phyloP scores from a whole-genome alignment of 2,329 filamentous ascomycete species.

The Colletotrichum sp. region DNA sequence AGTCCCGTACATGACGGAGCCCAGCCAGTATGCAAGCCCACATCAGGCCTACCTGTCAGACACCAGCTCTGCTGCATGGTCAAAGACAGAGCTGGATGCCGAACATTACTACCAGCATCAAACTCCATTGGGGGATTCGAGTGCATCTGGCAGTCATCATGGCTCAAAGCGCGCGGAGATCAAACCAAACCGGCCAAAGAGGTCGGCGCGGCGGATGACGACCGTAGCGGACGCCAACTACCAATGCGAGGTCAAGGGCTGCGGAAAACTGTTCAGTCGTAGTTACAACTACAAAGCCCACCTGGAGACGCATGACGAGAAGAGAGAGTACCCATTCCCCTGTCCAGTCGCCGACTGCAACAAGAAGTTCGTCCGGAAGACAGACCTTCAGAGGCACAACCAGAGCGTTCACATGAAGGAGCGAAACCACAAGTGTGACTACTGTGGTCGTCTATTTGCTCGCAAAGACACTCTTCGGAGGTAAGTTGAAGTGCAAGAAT shows the following conservation, averaged over 20 bases:
- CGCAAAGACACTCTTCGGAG: conserved; percentile 84
- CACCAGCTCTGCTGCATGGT: conserved; percentile 35
- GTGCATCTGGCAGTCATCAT: conserved; percentile 23
- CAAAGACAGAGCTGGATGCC: conserved; percentile 40
- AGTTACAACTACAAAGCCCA: conserved; percentile 89
- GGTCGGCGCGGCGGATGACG: conserved; percentile 57
- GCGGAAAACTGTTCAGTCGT: conserved; percentile 80
- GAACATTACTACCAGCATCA: conserved; percentile 11
- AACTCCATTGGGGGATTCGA: conserved; percentile 11
- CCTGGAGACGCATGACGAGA: conserved; percentile 81
- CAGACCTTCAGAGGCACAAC: conserved; percentile 71
- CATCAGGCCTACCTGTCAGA: conserved; percentile 12
- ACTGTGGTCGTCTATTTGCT: conserved; percentile 75
- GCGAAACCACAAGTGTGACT: conserved; percentile 72
- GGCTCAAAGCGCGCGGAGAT: conserved; percentile 24
- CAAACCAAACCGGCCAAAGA: conserved; percentile 32
- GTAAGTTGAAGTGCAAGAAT: conserved; percentile 46
- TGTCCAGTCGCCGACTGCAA: conserved; percentile 71
- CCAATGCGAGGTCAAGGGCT: conserved; percentile 71
- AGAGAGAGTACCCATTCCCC: conserved; percentile 71
- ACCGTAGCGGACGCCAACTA: conserved; percentile 74
- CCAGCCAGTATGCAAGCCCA: neutral
- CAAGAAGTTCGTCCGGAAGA: conserved; percentile 82
- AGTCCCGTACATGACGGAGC: conserved; percentile 30
- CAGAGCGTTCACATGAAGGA: conserved; percentile 77